Evolutionary conservation across 148 eudicot species (phyloP).

Genomic region (Heliosperma pusillum): DNA sequence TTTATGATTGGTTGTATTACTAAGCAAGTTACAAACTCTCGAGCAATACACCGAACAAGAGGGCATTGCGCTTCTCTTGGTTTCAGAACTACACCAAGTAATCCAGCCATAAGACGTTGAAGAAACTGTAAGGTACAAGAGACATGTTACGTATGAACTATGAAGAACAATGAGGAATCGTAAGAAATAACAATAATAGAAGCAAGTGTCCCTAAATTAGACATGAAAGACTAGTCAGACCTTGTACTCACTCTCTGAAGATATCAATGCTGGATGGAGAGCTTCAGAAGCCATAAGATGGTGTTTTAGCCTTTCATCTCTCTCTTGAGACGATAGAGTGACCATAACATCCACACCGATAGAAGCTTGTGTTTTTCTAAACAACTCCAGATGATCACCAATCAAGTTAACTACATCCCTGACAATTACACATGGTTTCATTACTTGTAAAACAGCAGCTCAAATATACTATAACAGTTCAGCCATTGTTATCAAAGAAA

Average conservation of each 20-base stretch:
- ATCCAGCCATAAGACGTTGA: constrained; percentile 73
- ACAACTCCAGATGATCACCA: constrained; percentile 85
- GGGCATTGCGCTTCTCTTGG: constrained; percentile 90
- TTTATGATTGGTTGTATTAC: constrained; percentile 86
- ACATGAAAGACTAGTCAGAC: constrained; percentile 48
- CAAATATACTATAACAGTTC: constrained; percentile 4
- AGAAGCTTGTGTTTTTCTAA: constrained; percentile 82
- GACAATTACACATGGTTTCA: constrained; percentile 28
- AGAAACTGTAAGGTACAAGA: constrained; percentile 50
- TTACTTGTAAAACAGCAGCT: constrained; percentile 14
- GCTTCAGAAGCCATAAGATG: constrained; percentile 80
- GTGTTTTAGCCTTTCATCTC: constrained; percentile 94
- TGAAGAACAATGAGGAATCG: background rate
- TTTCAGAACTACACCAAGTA: constrained; percentile 71
- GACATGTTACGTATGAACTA: constrained; percentile 24
- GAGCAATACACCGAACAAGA: constrained; percentile 82
- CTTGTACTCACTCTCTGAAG: constrained; percentile 98
- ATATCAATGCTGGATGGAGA: constrained; percentile 94
- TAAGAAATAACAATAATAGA: background rate
- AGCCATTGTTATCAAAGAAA: background rate
- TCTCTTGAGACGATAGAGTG: constrained; percentile 89
- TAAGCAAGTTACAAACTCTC: constrained; percentile 87
- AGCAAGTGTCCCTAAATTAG: background rate
- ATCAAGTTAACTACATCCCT: constrained; percentile 88
- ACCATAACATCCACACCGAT: constrained; percentile 95